A percentile compares a stretch with the other conserved stretches of the same genome.
These are phyloP conservation scores for Botrytis sinoallii DNA, from an alignment of 2,329 filamentous ascomycete species.

Conservation along the genomic window DNA sequence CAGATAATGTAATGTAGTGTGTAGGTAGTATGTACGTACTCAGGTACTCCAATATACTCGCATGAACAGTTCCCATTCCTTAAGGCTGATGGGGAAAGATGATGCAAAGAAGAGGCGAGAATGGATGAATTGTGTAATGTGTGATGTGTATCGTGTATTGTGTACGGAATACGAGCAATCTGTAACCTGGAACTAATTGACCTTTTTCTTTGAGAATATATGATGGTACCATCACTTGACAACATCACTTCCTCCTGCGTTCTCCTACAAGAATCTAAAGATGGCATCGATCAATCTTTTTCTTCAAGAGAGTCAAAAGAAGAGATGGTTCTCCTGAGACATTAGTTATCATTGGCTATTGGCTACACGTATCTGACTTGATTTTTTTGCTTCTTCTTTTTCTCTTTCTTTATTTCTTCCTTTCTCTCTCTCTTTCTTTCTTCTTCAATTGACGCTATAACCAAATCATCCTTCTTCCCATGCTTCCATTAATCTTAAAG, in stretches of 20 bases:
- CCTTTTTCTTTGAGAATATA: background rate
- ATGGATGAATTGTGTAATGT: background rate
- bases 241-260: background rate
- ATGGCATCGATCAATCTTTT: background rate
- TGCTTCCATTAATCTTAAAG: conserved; percentile 1
- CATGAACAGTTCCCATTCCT: conserved; percentile 5
- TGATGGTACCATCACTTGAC: background rate
- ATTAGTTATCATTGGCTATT: background rate
- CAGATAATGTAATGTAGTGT: background rate
- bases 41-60: background rate
- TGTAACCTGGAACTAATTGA: background rate
- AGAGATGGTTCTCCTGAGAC: background rate
- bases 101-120: background rate
- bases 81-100: conserved; percentile 9
- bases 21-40: background rate
- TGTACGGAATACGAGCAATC: background rate
- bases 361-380: background rate
- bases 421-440: background rate
- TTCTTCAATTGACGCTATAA: background rate
- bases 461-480: background rate
- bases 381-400: background rate
- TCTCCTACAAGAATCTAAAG: background rate
- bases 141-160: background rate
- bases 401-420: background rate
- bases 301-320: background rate